Conservation (phyloP, 2,329 filamentous ascomycete genomes). For the Fusarium decemcellulare region DNA sequence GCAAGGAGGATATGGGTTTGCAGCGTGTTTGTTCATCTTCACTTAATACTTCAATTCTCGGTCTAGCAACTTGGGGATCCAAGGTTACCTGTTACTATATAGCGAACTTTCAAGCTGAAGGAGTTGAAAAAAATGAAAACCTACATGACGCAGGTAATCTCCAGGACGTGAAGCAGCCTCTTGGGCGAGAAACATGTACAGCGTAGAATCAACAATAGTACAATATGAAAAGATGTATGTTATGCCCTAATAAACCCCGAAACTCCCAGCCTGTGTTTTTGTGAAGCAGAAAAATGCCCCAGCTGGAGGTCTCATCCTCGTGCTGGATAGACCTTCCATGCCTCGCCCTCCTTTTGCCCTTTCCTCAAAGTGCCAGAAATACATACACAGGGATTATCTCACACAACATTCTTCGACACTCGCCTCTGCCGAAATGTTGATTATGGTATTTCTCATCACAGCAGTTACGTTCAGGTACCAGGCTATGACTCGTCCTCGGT, state of each 20-base stretch:
- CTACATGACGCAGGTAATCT: not conserved
- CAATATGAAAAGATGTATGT: conserved; percentile 23
- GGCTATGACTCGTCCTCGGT: conserved; percentile 72
- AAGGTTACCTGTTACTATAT: conserved; percentile 1
- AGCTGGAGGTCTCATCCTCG: conserved; percentile 18
- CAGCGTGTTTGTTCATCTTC: not conserved
- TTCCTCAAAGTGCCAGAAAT: conserved; percentile 19
- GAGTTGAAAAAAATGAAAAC: not conserved
- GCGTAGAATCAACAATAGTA: not conserved
- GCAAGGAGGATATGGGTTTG: conserved; percentile 8
- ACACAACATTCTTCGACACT: conserved; percentile 18
- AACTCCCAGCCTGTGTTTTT: conserved; percentile 38
- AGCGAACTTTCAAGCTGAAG: not conserved
- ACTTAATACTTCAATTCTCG: conserved; percentile 6
- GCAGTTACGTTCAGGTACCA: not conserved
- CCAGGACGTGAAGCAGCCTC: not conserved
- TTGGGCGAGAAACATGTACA: conserved; percentile 15
- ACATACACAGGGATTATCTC: conserved; percentile 32
- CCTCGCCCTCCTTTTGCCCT: conserved; percentile 10
- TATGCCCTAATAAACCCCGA: conserved; percentile 29
- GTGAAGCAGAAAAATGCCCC: conserved; percentile 30
- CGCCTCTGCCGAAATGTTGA: not conserved
- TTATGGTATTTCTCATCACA: too few relatives aligned
- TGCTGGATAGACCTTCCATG: not conserved
- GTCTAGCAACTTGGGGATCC: not conserved